These are phyloP conservation scores for Penicillium psychrosexuale DNA, from an alignment of 2,329 filamentous ascomycete species.

Conservation along the genomic window DNA sequence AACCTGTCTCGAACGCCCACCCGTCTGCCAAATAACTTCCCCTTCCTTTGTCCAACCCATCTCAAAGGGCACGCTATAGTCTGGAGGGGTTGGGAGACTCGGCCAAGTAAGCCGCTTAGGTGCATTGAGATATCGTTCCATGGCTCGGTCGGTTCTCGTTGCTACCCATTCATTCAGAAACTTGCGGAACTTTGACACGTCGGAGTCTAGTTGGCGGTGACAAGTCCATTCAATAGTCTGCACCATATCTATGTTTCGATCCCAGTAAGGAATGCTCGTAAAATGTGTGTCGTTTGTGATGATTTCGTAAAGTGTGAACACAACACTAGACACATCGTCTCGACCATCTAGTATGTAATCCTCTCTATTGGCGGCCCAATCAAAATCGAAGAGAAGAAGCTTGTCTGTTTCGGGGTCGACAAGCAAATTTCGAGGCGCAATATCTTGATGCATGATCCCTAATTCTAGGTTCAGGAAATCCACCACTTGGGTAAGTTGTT, in stretches of 20 bases:
- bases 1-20: constrained; percentile 5
- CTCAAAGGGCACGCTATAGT: constrained; percentile 19
- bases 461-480: constrained; percentile 25
- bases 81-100: constrained; percentile 10
- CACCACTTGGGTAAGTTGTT: constrained; percentile 24
- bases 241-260: constrained; percentile 24
- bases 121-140: constrained; percentile 20
- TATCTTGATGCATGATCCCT: constrained; percentile 35
- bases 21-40: constrained; percentile 12
- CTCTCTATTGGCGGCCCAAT: constrained; percentile 20
- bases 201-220: constrained; percentile 18
- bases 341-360: constrained; percentile 16
- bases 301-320: constrained; percentile 28
- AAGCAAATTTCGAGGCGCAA: constrained; percentile 31
- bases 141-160: constrained; percentile 6
- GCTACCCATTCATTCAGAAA: constrained; percentile 21
- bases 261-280: constrained; percentile 21
- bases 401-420: constrained; percentile 23
- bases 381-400: constrained; percentile 27
- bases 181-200: constrained; percentile 16
- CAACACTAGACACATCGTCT: constrained; percentile 26
- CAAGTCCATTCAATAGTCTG: constrained; percentile 19
- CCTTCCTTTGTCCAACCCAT: constrained; percentile 8
- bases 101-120: constrained; percentile 18
- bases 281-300: constrained; percentile 27